These are phyloP conservation scores for Aspergillus piperis DNA, from an alignment of 2,329 filamentous ascomycete genomes.

Conservation along the genomic window DNA sequence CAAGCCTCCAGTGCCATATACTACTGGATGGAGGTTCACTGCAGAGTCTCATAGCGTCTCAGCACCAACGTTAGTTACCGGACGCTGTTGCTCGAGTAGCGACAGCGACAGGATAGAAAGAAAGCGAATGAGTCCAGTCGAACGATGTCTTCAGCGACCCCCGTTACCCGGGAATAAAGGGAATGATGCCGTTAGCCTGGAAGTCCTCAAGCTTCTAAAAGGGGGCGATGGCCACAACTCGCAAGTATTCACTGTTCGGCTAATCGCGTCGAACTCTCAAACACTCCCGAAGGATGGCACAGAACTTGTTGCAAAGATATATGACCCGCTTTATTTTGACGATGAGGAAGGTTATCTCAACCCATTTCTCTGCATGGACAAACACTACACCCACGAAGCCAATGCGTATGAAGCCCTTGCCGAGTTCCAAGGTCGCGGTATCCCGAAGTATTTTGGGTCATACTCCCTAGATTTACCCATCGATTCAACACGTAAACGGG, in stretches of 20 bases:
- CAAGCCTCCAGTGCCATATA: slow-evolving; percentile 21
- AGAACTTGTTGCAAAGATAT: slow-evolving; percentile 26
- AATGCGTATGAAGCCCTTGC: slow-evolving; percentile 19
- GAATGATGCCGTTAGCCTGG: slow-evolving; percentile 16
- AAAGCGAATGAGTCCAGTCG: slow-evolving; percentile 13
- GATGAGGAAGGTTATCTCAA: slow-evolving; percentile 24
- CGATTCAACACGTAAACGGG: slow-evolving; percentile 5
- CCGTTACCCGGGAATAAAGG: slow-evolving; percentile 20
- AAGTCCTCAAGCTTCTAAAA: slow-evolving; percentile 20
- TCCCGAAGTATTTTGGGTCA: slow-evolving; percentile 28
- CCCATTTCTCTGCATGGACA: slow-evolving; percentile 26
- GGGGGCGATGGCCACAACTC: slow-evolving; percentile 21
- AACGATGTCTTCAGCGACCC: slow-evolving; percentile 22
- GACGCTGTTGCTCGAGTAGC: slow-evolving; percentile 14
- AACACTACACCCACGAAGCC: slow-evolving; percentile 28
- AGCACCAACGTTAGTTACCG: slow-evolving; percentile 18
- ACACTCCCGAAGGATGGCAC: slow-evolving; percentile 11
- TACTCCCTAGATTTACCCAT: slow-evolving; percentile 21
- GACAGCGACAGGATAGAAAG: slow-evolving; percentile 19
- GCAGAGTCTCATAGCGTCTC: slow-evolving; percentile 19
- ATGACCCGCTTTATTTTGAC: slow-evolving; percentile 27
- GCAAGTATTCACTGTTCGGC: slow-evolving; percentile 22
- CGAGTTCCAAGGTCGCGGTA: slow-evolving; percentile 21
- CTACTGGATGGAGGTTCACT: slow-evolving; percentile 22
- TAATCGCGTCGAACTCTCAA: slow-evolving; percentile 11